phyloP scores from a whole-genome alignment of 73 alveolate genomes.

The Blepharisma japonicum region DNA sequence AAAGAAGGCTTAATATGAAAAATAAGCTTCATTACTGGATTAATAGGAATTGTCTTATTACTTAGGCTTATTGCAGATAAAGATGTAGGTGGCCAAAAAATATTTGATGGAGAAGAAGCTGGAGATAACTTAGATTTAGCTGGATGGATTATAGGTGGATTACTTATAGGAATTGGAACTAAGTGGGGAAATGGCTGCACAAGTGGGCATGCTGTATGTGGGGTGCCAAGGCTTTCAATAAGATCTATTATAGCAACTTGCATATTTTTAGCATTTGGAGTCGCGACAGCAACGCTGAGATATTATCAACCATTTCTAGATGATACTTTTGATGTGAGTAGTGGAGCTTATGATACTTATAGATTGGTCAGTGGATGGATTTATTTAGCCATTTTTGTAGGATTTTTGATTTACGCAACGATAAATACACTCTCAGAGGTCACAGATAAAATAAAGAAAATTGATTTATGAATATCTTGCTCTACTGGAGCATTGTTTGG shows the following conservation, averaged over 20 bases:
- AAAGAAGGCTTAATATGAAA: conserved; percentile 43
- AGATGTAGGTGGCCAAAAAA: neutral
- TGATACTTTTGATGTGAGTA: too few relatives aligned
- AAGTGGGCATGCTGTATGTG: conserved; percentile 96
- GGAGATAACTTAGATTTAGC: conserved; percentile 15
- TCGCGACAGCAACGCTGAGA: conserved; percentile 43
- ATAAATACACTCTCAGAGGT: too few relatives aligned
- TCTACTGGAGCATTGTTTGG: conserved; percentile 49
- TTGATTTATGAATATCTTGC: too few relatives aligned
- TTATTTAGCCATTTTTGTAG: too few relatives aligned
- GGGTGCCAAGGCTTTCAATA: conserved; percentile 82
- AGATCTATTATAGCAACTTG: conserved; percentile 70
- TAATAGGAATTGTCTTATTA: conserved; percentile 33
- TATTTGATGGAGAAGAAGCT: conserved; percentile 29
- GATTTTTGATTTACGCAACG: too few relatives aligned
- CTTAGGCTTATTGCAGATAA: neutral
- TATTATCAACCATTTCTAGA: too few relatives aligned
- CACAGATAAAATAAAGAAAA: too few relatives aligned
- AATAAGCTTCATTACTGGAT: conserved; percentile 49
- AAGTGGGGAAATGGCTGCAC: conserved; percentile 97
- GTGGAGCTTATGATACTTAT: too few relatives aligned
- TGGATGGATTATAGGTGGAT: conserved; percentile 78
- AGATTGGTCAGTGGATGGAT: too few relatives aligned
- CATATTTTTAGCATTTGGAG: conserved; percentile 45
- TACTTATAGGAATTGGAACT: conserved; percentile 94